Evolutionary conservation across 805 yeast genomes (phyloP), one percentile per base, ranked within the genome.

Genomic region (Nematodospora valgi): DNA sequence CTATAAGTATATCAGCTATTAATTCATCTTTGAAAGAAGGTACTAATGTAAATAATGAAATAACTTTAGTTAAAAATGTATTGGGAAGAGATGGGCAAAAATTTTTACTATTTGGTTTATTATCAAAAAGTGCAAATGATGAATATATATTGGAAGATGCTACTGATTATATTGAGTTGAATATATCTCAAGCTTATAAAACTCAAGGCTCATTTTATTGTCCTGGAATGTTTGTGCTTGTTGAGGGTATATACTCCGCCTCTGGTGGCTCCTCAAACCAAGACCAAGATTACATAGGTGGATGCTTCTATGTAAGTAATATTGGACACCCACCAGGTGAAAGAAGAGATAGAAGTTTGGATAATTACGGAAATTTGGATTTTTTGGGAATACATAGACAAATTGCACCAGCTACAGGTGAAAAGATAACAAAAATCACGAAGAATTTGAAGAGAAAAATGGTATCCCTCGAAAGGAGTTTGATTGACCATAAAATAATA

Each of bases 261-360:
- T 74, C 78, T 12, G 78, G 80, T 2, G 78, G 73, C 31, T 48
- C 62, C 7, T 48, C 56, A 28, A 54, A 54, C 34, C 52, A 52
- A 20, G 41, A 51, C 15, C 54, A 55, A 13, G 50, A 54, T 34
- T 56, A 53, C 20, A 54, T 63, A 21, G 62, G 68, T 19, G 73
- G 73, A 3, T 57, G 64, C 27, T 88, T 93, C 52, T 78, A 82
- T 45, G 94, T 83, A 1, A 72, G 83, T 19, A 73, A 82, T 4
- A 70, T 93, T 33, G 82, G 84, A 3, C 96, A 87, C 40, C 98
- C 98, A 3, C 88, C 93, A 0, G 82, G 87, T 3, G 99, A 93
- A 54, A 68, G 74, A 43, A 68, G 97, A 39, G 79, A 72, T 6
- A 57, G 52, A 0, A 70, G 94, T 1, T 51, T 79, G 37, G 89